Percentiles rank a stretch among this genome's conserved stretches.
Conservation (phyloP, 805 yeast species). For the Candida coleopterorum region DNA sequence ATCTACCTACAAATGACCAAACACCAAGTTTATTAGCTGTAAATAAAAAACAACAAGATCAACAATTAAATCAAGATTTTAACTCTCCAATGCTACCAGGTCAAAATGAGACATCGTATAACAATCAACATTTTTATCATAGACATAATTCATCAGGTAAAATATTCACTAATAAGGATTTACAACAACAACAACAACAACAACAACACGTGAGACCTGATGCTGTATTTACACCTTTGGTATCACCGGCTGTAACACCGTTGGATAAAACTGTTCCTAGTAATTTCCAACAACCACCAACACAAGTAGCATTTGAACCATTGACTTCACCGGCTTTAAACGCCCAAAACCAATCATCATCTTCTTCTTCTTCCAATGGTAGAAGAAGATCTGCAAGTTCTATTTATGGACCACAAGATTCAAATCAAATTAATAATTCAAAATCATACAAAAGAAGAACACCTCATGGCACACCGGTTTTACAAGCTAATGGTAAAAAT, state of each 20-base stretch:
- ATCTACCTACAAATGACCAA: constrained; percentile 15
- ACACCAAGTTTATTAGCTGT: constrained; percentile 24
- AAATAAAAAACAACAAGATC: constrained; percentile 7
- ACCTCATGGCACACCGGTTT: constrained; percentile 41
- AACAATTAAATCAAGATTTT: constrained; percentile 9
- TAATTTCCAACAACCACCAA: constrained; percentile 16
- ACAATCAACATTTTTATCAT: constrained; percentile 38
- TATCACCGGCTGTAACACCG: constrained; percentile 74
- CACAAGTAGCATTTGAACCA: constrained; percentile 39
- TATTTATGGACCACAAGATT: constrained; percentile 27
- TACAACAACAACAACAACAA: constrained; percentile 8
- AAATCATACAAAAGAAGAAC: constrained; percentile 31
- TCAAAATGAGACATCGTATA: constrained; percentile 37
- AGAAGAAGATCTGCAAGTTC: constrained; percentile 32
- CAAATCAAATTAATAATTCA: constrained; percentile 10
- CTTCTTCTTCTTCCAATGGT: constrained; percentile 10
- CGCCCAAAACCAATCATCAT: constrained; percentile 26
- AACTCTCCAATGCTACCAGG: constrained; percentile 37
- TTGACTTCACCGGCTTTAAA: constrained; percentile 67
- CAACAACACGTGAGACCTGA: constrained; percentile 46
- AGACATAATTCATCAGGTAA: constrained; percentile 16
- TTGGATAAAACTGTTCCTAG: constrained; percentile 32
- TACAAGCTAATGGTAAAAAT: constrained; percentile 20
- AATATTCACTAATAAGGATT: constrained; percentile 5
- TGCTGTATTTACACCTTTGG: constrained; percentile 67